Base-by-base conservation (phyloP, 139 green algal genomes). In the Chlamydomonas sphaeroides region DNA sequence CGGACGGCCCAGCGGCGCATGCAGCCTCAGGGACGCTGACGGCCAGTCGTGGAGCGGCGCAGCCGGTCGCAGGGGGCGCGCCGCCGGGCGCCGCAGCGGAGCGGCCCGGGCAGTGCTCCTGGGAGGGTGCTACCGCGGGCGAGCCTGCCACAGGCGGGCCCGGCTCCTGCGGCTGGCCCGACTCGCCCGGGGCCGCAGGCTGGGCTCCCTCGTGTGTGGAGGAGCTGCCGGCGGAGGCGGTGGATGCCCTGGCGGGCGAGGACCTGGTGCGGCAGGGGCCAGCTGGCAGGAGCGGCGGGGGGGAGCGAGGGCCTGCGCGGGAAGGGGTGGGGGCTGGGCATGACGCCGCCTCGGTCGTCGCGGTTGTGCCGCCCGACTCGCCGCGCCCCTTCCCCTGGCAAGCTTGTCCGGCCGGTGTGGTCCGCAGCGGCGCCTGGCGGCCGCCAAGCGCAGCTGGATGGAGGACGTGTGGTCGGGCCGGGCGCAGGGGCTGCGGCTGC, bases 391-490 rank as follows among this genome's bases (percentile, higher is more conserved):
- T 36, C 2, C 39, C 23, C 32, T 15, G 25, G 66, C 66, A 38
- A 26, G 8, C 5, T 23, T 3, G 2, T 42, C 15, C 17, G 5
- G 61, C 32, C 11, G 30, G n/a, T n/a, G n/a, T n/a, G n/a, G n/a
- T n/a, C 5, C 49, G 56, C 78, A 84, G 78, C n/a, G 56, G 1
- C 4, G 28, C 28, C 65, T 84, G 36, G 65, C 51, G 51, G 5
- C 15, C 17, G 21, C 32, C 15, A 84, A 84, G 78, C 78, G 51
- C n/a, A 38, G 39, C 8, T 84, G 78, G 78, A 48, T 84, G 78
- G 39, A 36, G 35, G 3, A 30, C 25, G 65, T 84, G 78, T 84
- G 78, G 65, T 45, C 56, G 26, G 78, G 78, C 26, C 35, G 33
- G 25, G 65, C 33, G 1, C 26, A 65, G 7, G 28, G 39, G 14